Evolutionary conservation across 2,329 filamentous ascomycete genomes (phyloP).

Genomic region (Ceratocystiopsis minuta): DNA sequence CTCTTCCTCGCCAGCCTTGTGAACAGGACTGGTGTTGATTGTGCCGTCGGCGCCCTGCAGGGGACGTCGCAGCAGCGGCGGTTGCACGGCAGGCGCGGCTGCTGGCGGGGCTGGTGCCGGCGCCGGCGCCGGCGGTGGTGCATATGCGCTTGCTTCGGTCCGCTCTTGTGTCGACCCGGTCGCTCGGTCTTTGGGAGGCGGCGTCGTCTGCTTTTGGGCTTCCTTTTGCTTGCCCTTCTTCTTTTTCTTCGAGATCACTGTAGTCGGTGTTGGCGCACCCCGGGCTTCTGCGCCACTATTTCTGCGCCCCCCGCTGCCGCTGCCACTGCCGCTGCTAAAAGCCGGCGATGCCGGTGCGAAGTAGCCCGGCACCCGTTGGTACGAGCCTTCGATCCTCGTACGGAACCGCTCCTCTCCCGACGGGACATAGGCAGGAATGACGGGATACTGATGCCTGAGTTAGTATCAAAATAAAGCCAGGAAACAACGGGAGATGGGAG

Average conservation of each 20-base stretch:
- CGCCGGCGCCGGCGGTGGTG: background rate
- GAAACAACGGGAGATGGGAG: background rate
- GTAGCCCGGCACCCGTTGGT: slow-evolving; percentile 18
- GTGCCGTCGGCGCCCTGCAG: background rate
- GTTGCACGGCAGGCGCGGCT: too few species aligned
- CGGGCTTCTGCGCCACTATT: background rate
- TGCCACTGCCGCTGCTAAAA: background rate
- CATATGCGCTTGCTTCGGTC: background rate
- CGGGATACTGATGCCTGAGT: slow-evolving; percentile 50
- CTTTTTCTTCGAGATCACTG: slow-evolving; percentile 4
- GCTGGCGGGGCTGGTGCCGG: too few species aligned
- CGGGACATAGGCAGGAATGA: slow-evolving; percentile 66
- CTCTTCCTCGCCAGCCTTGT: background rate
- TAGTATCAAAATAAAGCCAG: background rate
- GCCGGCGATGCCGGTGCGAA: background rate
- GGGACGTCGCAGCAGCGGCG: background rate
- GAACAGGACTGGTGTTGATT: too few species aligned
- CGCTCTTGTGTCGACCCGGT: background rate
- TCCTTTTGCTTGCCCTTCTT: slow-evolving; percentile 11
- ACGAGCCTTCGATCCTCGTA: slow-evolving; percentile 5
- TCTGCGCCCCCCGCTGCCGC: background rate
- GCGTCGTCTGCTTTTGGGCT: background rate
- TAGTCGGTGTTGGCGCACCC: background rate
- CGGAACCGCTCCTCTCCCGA: slow-evolving; percentile 44
- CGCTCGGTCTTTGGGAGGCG: slow-evolving; percentile 2